Evolutionary conservation across 495 filamentous ascomycete species (phyloP).

Genomic region (Corynascus novoguineensis): DNA sequence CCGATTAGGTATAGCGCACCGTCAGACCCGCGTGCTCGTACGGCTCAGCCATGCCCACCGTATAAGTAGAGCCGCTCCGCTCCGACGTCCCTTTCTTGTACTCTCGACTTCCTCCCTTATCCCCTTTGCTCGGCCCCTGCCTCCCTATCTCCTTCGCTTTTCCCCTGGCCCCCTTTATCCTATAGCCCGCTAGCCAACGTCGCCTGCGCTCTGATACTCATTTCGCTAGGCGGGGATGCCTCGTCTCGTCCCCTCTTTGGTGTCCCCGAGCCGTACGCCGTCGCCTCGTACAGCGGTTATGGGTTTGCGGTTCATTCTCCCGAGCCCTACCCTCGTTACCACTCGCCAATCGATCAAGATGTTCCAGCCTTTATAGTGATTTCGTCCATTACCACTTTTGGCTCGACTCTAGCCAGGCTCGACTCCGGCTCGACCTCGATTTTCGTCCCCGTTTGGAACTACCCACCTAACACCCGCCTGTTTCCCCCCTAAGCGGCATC

Average conservation of each 20-base stretch:
- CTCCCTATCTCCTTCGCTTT: constrained; percentile 8
- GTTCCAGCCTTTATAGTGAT: constrained; percentile 14
- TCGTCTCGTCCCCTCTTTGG: constrained; percentile 10
- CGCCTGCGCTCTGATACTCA: neutral
- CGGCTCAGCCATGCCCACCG: constrained; percentile 4
- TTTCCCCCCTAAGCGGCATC: neutral
- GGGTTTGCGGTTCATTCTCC: too few relatives aligned
- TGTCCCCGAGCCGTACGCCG: constrained; percentile 10
- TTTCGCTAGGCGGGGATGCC: constrained; percentile 5
- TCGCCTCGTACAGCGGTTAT: too few relatives aligned
- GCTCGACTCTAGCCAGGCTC: constrained; percentile 11
- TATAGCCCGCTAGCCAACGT: neutral
- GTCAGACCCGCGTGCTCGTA: constrained; percentile 3
- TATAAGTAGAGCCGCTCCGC: constrained; percentile 14
- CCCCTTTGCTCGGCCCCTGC: constrained; percentile 11
- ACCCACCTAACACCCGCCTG: neutral
- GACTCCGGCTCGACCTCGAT: constrained; percentile 4
- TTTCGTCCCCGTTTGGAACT: neutral
- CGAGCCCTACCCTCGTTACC: too few relatives aligned
- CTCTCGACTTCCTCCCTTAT: constrained; percentile 14
- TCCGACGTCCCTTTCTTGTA: constrained; percentile 18
- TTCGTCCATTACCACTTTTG: constrained; percentile 6
- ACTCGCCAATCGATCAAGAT: too few relatives aligned
- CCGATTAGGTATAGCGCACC: too few relatives aligned
- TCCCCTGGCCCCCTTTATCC: neutral